Evolutionary conservation across 495 filamentous ascomycete species (phyloP).

Genomic region (Penicillium verhagenii): DNA sequence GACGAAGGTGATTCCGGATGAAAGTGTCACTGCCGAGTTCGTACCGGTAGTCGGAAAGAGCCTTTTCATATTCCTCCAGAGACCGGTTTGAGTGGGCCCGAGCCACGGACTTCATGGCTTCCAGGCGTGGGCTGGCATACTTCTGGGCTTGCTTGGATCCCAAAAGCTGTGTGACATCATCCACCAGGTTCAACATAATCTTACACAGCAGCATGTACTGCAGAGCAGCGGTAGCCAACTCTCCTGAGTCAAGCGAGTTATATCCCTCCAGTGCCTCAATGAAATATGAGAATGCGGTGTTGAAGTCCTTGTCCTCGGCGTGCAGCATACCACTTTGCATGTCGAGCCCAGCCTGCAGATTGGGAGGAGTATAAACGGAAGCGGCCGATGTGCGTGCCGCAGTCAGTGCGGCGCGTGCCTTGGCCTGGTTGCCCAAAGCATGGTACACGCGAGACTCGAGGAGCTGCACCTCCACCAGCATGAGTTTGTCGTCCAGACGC

Average conservation of each 20-base stretch:
- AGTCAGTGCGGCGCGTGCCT: slow-evolving; percentile 92
- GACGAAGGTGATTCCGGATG: slow-evolving; percentile 90
- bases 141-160: slow-evolving; percentile 92
- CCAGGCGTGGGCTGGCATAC: slow-evolving; percentile 89
- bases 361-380: slow-evolving; percentile 92
- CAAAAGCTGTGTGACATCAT: slow-evolving; percentile 93
- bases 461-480: slow-evolving; percentile 97
- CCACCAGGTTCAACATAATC: slow-evolving; percentile 96
- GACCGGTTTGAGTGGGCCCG: slow-evolving; percentile 92
- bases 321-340: slow-evolving; percentile 99
- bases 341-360: slow-evolving; percentile 92
- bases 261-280: slow-evolving; percentile 98
- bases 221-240: slow-evolving; percentile 82
- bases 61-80: slow-evolving; percentile 93
- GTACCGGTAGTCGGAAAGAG: slow-evolving; percentile 81
- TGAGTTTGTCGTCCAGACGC: slow-evolving; percentile 96
- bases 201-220: slow-evolving; percentile 99
- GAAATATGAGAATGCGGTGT: slow-evolving; percentile 97
- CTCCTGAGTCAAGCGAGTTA: slow-evolving; percentile 82
- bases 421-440: slow-evolving; percentile 92
- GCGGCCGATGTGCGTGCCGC: slow-evolving; percentile 92
- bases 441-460: slow-evolving; percentile 97
- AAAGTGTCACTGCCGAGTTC: slow-evolving; percentile 91
- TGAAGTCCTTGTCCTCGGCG: slow-evolving; percentile 98
- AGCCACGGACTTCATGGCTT: slow-evolving; percentile 98